Conservation (phyloP, 345 rosid species). For the Corymbia maculata region DNA sequence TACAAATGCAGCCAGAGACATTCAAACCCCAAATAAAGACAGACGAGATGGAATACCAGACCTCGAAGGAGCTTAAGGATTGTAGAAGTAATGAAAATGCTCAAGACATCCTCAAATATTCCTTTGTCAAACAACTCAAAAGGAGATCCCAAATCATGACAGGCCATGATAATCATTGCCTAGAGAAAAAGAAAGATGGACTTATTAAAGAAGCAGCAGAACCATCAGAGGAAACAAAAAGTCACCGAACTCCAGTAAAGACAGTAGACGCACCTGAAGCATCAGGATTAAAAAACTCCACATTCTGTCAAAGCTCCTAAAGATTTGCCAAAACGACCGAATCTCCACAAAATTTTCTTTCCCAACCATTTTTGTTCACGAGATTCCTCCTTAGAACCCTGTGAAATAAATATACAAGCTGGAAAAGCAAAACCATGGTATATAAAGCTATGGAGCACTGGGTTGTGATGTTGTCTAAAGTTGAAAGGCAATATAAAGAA, state of each 20-base stretch:
- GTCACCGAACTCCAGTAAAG: background rate
- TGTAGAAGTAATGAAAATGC: constrained; percentile 88
- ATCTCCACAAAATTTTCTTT: constrained; percentile 87
- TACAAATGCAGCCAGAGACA: background rate
- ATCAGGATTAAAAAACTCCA: constrained; percentile 90
- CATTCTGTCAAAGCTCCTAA: constrained; percentile 95
- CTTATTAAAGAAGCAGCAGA: background rate
- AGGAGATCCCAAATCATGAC: constrained; percentile 89
- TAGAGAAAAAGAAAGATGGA: constrained; percentile 7
- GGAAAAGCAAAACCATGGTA: background rate
- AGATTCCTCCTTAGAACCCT: constrained; percentile 38
- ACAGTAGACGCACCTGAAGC: constrained; percentile 57
- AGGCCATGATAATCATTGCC: constrained; percentile 96
- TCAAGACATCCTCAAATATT: constrained; percentile 81
- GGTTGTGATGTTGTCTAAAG: background rate
- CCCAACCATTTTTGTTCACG: constrained; percentile 61
- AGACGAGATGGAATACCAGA: constrained; percentile 2
- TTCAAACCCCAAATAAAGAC: background rate
- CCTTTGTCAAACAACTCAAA: constrained; percentile 59
- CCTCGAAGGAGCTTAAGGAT: constrained; percentile 71
- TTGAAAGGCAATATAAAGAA: background rate
- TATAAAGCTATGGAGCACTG: background rate
- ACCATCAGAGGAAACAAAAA: background rate
- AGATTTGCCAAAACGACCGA: constrained; percentile 95
- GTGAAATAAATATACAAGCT: constrained; percentile 4